Evolutionary conservation across 345 rosid genomes (phyloP).

Genomic region (Linum trigynum): DNA sequence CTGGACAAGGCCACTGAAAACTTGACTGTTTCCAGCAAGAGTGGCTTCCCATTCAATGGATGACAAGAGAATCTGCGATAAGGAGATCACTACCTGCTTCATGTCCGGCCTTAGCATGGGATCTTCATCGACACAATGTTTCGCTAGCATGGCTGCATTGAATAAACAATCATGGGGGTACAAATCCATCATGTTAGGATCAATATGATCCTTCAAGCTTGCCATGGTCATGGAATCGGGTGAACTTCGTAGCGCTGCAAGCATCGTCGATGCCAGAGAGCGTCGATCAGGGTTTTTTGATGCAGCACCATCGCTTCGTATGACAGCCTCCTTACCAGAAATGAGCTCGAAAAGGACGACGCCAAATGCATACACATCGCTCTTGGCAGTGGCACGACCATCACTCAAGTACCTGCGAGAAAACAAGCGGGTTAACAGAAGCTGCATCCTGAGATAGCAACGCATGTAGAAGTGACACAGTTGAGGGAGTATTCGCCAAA

Average conservation of each 20-base stretch:
- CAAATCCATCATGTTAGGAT: constrained; percentile 71
- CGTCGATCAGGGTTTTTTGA: constrained; percentile 73
- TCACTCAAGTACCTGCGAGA: constrained; percentile 65
- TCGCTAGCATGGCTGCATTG: constrained; percentile 93
- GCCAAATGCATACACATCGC: constrained; percentile 94
- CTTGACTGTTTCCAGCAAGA: constrained; percentile 93
- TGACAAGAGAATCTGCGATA: constrained; percentile 82
- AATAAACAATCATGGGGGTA: constrained; percentile 91
- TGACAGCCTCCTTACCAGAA: constrained; percentile 82
- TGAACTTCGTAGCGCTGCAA: constrained; percentile 56
- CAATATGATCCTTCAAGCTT: constrained; percentile 60
- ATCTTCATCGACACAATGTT: constrained; percentile 92
- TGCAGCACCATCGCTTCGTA: constrained; percentile 48
- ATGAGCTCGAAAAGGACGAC: constrained; percentile 84
- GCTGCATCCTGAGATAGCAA: neutral
- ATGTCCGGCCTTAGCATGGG: constrained; percentile 85
- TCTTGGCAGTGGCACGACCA: constrained; percentile 78
- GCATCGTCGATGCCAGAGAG: constrained; percentile 68
- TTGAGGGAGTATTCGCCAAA: neutral
- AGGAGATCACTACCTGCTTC: constrained; percentile 83
- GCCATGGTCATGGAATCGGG: constrained; percentile 68
- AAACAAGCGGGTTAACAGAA: constrained; percentile 7
- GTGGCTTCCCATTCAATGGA: constrained; percentile 99
- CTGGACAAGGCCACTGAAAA: constrained; percentile 93
- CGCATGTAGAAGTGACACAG: neutral